Conservation (phyloP, 1,284 basidiomycete species). For the Afroboletus lepidellus region DNA sequence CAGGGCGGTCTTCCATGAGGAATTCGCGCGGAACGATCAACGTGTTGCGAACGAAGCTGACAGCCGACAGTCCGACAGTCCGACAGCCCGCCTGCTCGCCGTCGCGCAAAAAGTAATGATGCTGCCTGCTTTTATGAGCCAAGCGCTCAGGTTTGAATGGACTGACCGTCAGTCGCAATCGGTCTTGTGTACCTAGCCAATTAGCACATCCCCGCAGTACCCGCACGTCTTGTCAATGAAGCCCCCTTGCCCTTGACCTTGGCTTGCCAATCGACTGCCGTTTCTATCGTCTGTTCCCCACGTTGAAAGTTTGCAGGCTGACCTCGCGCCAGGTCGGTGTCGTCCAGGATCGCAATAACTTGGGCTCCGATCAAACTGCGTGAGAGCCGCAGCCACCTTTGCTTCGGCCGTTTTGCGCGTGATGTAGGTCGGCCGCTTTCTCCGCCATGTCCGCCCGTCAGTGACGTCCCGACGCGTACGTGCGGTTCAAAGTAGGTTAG, state of each 20-base stretch:
- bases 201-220: conserved; percentile 10
- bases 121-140: conserved; percentile 1
- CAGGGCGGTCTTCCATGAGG: conserved; percentile 20
- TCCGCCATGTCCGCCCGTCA: neutral
- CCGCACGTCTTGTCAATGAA: conserved; percentile 1
- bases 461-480: neutral
- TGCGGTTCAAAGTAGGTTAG: no score
- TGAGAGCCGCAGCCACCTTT: neutral
- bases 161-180: neutral
- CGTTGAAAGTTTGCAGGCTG: neutral
- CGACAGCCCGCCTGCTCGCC: conserved; percentile 6
- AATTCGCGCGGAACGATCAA: conserved; percentile 17
- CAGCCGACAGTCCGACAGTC: neutral
- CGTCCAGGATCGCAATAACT: neutral
- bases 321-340: conserved; percentile 7
- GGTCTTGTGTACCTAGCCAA: neutral
- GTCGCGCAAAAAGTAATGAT: conserved; percentile 2
- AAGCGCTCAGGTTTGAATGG: neutral
- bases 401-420: neutral
- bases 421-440: neutral
- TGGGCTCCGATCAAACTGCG: conserved; percentile 8
- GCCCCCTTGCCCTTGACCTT: neutral
- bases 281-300: neutral
- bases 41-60: conserved; percentile 6
- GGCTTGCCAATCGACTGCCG: neutral